phyloP scores from a whole-genome alignment of 1,284 basidiomycete species.

The Lignosus rhinocerotis region DNA sequence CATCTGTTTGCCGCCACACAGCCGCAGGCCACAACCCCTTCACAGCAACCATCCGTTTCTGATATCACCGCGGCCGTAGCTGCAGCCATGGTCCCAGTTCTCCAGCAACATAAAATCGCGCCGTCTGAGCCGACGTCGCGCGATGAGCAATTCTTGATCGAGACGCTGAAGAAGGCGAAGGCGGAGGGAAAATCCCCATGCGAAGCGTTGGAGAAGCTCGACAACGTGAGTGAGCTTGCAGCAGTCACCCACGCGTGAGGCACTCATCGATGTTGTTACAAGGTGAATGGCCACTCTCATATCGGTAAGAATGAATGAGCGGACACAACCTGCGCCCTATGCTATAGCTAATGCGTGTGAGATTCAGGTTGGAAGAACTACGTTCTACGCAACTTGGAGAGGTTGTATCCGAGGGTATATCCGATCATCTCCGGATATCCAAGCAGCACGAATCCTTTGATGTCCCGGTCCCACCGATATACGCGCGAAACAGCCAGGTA shows the following conservation, averaged over 20 bases:
- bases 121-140: background rate
- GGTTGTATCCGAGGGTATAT: background rate
- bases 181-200: background rate
- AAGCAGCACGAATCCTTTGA: background rate
- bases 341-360: background rate
- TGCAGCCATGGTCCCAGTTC: background rate
- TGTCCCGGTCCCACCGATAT: background rate
- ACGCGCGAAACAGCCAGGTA: no score
- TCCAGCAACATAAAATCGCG: background rate
- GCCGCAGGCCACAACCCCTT: no score
- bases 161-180: slow-evolving; percentile 5
- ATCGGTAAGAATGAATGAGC: background rate
- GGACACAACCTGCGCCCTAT: no score
- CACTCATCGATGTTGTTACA: background rate
- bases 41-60: background rate
- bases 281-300: background rate
- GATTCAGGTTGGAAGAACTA: slow-evolving; percentile 5
- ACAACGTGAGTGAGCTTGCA: slow-evolving; percentile 3
- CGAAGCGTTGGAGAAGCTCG: slow-evolving; percentile 10
- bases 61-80: background rate
- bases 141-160: slow-evolving; percentile 10
- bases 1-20: no score
- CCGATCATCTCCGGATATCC: background rate
- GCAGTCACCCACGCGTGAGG: no score
- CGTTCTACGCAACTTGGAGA: slow-evolving; percentile 3